Evolutionary conservation across 2,329 filamentous ascomycete species (phyloP).

Genomic region (Podosphaera fusca): DNA sequence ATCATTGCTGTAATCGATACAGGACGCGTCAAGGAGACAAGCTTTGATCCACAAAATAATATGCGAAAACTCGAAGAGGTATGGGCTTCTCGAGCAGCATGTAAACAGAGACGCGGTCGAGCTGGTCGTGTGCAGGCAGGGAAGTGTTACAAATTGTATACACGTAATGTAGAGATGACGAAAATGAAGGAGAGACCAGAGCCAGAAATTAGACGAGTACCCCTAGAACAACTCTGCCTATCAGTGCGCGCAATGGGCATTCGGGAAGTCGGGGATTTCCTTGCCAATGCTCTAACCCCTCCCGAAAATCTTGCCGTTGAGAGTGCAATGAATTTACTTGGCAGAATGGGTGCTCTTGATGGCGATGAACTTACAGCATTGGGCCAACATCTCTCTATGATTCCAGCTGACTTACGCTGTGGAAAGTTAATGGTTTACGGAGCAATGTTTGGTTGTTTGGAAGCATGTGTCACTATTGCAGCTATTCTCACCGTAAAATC

Average conservation of each 20-base stretch:
- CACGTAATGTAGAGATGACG: conserved; percentile 51
- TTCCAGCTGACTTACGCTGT: conserved; percentile 78
- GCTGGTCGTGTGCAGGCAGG: conserved; percentile 83
- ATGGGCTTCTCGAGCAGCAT: conserved; percentile 83
- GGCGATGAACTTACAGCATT: conserved; percentile 73
- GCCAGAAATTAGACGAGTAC: conserved; percentile 80
- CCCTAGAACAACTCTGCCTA: conserved; percentile 80
- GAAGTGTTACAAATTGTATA: conserved; percentile 88
- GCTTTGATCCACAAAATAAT: conserved; percentile 74
- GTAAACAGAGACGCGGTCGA: conserved; percentile 80
- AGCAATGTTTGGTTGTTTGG: conserved; percentile 76
- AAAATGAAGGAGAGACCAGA: conserved; percentile 78
- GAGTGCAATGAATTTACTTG: conserved; percentile 56
- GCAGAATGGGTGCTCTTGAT: conserved; percentile 71
- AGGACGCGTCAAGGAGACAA: conserved; percentile 88
- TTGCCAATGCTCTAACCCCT: conserved; percentile 70
- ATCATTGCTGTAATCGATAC: conserved; percentile 91
- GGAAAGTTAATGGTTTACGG: conserved; percentile 93
- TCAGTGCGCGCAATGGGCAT: conserved; percentile 92
- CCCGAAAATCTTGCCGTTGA: conserved; percentile 70
- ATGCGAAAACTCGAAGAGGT: conserved; percentile 88
- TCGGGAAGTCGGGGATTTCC: conserved; percentile 54
- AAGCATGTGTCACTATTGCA: conserved; percentile 70
- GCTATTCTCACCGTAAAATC: conserved; percentile 76
- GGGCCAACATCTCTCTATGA: conserved; percentile 79